Percentiles rank a stretch among this genome's conserved stretches.
phyloP scores from a whole-genome alignment of 306 rosid species.

The Quercus aquifolioides region DNA sequence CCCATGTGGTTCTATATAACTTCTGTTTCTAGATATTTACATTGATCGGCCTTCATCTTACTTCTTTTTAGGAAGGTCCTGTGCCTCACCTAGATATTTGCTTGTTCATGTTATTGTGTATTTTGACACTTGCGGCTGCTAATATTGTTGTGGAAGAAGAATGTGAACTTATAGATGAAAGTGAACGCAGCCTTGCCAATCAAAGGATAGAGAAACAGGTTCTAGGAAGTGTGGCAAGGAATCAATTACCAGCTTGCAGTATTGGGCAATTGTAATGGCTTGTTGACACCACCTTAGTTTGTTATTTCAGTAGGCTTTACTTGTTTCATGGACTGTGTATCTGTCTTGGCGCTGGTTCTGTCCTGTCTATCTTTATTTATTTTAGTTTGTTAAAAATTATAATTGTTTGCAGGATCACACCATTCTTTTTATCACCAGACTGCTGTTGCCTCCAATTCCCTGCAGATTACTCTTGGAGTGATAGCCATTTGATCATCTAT shows the following conservation, averaged over 20 bases:
- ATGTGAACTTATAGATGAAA: constrained; percentile 60
- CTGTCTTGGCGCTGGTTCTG: constrained; percentile 6
- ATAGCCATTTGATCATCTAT: constrained; percentile 39
- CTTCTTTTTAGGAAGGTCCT: constrained; percentile 67
- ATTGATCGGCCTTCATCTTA: background rate
- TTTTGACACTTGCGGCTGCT: constrained; percentile 58
- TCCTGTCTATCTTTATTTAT: background rate
- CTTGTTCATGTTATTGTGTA: constrained; percentile 74
- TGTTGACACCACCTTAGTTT: constrained; percentile 67
- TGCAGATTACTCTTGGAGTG: constrained; percentile 54
- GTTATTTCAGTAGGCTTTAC: constrained; percentile 39
- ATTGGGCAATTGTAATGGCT: constrained; percentile 67
- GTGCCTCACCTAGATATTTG: constrained; percentile 73
- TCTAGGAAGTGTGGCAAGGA: constrained; percentile 56
- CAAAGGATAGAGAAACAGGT: constrained; percentile 47
- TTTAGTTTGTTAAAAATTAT: constrained; percentile 11
- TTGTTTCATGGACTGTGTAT: background rate
- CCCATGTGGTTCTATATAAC: no score
- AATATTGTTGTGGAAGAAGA: constrained; percentile 84
- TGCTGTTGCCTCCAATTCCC: constrained; percentile 65
- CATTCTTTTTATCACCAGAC: constrained; percentile 49
- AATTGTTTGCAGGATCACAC: constrained; percentile 67
- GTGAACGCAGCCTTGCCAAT: constrained; percentile 43
- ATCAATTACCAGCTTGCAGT: constrained; percentile 65
- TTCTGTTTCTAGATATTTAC: background rate